Evolutionary conservation across 768 basidiomycete species (phyloP), one percentile per base, ranked within the genome.

Genomic region (Termitomyces sp.): DNA sequence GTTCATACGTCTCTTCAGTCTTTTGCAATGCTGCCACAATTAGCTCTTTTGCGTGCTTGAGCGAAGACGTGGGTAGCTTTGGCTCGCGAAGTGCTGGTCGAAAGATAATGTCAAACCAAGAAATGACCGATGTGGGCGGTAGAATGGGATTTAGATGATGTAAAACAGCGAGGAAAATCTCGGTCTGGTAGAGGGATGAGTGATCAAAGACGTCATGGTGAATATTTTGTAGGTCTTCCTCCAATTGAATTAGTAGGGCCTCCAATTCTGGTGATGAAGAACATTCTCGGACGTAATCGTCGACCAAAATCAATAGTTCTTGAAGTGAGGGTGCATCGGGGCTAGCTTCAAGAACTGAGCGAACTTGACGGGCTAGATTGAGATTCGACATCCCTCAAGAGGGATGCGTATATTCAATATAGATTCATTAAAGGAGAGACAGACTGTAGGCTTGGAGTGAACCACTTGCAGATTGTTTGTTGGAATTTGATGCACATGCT

Each of bases 61-160:
- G 77, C 6, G 86, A 79, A 24, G 73, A 63, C 0, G 79, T 81
- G 3, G 88, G 76, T 20, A 93, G 74, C 62, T 79, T 84, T 39
- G 89, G 86, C 68, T 91, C 86, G 50, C 89, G 85, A 55, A 93
- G 76, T 31, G 90, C 88, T 27, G 89, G 87, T 36, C 91, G 85
- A 3, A 93, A 76, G 30, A 89, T 78, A 36, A 89, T 79, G 68
- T 93, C 90, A 69, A 91, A 93, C 92, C 92, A 93, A 30, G 86
- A 86, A 58, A 91, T 87, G 56, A 92, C 76, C 27, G 88, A 88
- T 6, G 77, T 77, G 8, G 87, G 73, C 3, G 88, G 76, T 7
- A 91, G 73, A 31, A 89, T 76, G 13, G 86, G 80, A 11, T 76
- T 75, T 30, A 93, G 77, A 63, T 84, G 84, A 61, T 81, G 79